Conservation (phyloP, 2,329 filamentous ascomycete genomes). For the Fusarium sp. region DNA sequence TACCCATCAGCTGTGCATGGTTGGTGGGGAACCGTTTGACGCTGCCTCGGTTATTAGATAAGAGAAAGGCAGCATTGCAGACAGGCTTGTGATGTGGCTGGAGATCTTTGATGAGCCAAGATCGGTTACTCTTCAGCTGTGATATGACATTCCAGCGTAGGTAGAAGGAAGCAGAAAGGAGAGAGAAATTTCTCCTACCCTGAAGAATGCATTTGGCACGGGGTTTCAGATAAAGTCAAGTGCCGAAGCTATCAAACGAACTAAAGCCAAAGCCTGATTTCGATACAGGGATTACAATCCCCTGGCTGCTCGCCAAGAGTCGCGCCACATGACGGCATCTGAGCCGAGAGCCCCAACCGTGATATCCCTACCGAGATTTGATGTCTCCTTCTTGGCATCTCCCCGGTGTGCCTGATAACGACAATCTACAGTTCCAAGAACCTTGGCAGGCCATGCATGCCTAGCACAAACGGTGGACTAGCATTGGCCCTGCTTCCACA, state of each 20-base stretch:
- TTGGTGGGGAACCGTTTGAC: neutral
- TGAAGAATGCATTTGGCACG: neutral
- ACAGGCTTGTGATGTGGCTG: neutral
- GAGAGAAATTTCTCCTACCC: neutral
- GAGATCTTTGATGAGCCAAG: neutral
- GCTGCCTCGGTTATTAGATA: neutral
- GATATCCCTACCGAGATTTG: neutral
- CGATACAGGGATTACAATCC: neutral
- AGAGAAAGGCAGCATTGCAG: neutral
- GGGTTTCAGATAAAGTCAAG: neutral
- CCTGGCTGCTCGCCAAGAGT: neutral
- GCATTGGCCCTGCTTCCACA: slow-evolving; percentile 55
- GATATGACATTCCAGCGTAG: neutral
- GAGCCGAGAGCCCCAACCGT: neutral
- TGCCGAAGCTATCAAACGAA: neutral
- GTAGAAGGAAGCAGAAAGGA: neutral
- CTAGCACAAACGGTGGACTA: neutral
- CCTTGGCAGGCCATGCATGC: neutral
- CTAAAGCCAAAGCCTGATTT: neutral
- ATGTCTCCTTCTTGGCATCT: neutral
- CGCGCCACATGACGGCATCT: neutral
- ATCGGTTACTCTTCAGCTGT: slow-evolving; percentile 1
- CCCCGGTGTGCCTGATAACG: neutral
- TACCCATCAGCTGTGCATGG: neutral
- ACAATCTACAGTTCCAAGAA: neutral